Conservation (phyloP, 75 land plant genomes). For the Sequoiadendron giganteum region DNA sequence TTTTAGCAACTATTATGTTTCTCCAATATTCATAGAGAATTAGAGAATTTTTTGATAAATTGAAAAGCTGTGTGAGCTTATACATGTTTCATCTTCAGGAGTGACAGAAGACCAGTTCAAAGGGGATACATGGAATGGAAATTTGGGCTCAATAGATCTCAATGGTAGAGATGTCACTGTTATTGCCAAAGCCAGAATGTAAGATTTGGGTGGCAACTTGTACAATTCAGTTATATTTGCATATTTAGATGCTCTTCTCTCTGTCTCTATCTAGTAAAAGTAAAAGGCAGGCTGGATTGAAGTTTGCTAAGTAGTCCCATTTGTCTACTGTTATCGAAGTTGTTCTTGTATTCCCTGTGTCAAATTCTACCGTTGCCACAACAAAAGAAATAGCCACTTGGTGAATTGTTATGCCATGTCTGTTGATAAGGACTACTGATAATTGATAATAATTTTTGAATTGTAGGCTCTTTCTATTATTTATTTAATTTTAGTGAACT, state of each 20-base stretch:
- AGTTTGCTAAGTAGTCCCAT: neutral
- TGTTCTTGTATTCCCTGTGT: neutral
- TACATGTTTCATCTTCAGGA: conserved; percentile 34
- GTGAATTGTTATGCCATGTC: neutral
- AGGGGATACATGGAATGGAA: conserved; percentile 38
- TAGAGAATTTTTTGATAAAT: neutral
- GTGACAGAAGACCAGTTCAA: conserved; percentile 94
- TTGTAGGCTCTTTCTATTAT: neutral
- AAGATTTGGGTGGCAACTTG: neutral
- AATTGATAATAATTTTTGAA: neutral
- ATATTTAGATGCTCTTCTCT: neutral
- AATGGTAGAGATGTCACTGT: conserved; percentile 19
- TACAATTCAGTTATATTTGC: neutral
- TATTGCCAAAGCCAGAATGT: conserved; percentile 56
- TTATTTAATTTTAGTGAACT: too few relatives aligned
- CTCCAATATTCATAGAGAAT: neutral
- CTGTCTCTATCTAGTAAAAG: neutral
- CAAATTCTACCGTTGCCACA: neutral
- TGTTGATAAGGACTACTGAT: neutral
- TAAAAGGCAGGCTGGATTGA: neutral
- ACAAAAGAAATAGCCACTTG: neutral
- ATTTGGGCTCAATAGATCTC: conserved; percentile 17
- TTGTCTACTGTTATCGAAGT: neutral
- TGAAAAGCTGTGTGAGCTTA: neutral
- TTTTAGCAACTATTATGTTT: neutral